Conservation (phyloP, 2,329 filamentous ascomycete genomes). For the Penicillium expansum region DNA sequence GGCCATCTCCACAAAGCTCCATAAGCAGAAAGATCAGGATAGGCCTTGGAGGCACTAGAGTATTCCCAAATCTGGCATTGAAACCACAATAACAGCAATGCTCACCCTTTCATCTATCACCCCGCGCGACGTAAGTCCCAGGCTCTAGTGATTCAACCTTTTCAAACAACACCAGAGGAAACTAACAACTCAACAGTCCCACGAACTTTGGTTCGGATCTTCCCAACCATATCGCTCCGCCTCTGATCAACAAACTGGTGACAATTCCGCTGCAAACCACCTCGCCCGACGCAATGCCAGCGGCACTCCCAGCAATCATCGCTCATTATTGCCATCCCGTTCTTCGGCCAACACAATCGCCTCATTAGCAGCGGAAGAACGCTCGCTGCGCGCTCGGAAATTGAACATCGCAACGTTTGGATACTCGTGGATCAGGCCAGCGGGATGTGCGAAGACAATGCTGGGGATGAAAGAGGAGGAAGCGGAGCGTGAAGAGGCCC, state of each 20-base stretch:
- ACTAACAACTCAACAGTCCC: constrained; percentile 51
- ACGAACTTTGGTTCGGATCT: constrained; percentile 71
- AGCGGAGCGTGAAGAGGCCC: constrained; percentile 81
- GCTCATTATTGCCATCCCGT: constrained; percentile 43
- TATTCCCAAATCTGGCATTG: not conserved
- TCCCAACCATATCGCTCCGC: constrained; percentile 50
- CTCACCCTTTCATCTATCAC: constrained; percentile 66
- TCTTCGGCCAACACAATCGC: constrained; percentile 63
- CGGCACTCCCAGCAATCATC: constrained; percentile 19
- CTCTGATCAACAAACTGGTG: constrained; percentile 33
- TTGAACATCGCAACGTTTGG: constrained; percentile 83
- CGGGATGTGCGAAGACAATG: constrained; percentile 82
- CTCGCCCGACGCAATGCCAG: constrained; percentile 29
- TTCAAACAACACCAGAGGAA: constrained; percentile 17
- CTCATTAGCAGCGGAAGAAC: constrained; percentile 72
- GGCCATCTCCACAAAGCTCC: not conserved
- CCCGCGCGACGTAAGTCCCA: constrained; percentile 63
- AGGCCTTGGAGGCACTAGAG: not conserved
- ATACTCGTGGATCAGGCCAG: constrained; percentile 84
- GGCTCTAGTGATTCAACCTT: not conserved
- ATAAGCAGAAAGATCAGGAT: not conserved
- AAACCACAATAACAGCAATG: constrained; percentile 34
- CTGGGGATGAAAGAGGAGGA: constrained; percentile 88
- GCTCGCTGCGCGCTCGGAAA: constrained; percentile 71
- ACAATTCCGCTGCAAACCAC: constrained; percentile 24